phyloP scores from a whole-genome alignment of 1,284 basidiomycete species.

The Tetrapyrgos nigripes region DNA sequence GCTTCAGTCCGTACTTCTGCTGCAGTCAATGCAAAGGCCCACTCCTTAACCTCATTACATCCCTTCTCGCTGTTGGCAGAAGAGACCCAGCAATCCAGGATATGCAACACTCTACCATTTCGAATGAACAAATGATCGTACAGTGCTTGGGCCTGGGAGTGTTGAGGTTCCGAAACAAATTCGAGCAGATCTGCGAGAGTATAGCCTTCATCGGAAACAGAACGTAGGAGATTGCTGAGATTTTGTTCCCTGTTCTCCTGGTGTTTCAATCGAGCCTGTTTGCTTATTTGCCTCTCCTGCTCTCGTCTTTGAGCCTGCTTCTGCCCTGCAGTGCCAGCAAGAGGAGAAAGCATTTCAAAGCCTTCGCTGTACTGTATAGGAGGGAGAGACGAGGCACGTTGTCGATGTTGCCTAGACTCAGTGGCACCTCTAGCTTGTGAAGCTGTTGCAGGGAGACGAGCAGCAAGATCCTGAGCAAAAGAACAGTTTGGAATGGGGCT shows the following conservation, averaged over 20 bases:
- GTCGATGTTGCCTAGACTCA: too few relatives aligned
- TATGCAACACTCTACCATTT: slow-evolving; percentile 11
- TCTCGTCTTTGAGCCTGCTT: too few relatives aligned
- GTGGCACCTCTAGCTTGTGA: too few relatives aligned
- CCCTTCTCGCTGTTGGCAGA: slow-evolving; percentile 4
- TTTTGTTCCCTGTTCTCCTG: not conserved
- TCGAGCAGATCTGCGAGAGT: slow-evolving; percentile 23
- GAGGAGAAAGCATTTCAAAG: not conserved
- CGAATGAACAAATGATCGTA: slow-evolving; percentile 23
- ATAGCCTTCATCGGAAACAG: not conserved
- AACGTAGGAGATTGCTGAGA: not conserved
- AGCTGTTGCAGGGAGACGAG: too few relatives aligned
- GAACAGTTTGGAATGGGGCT: too few relatives aligned
- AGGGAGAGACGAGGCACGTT: not conserved
- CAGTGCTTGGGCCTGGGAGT: slow-evolving; percentile 15
- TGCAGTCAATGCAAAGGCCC: slow-evolving; percentile 18
- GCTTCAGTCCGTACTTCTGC: slow-evolving; percentile 5
- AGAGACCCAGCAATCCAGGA: slow-evolving; percentile 25
- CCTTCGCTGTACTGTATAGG: slow-evolving; percentile 5
- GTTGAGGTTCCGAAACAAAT: slow-evolving; percentile 29
- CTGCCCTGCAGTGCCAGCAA: not conserved
- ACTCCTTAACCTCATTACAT: slow-evolving; percentile 9
- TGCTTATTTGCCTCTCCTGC: not conserved
- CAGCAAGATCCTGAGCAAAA: too few relatives aligned
- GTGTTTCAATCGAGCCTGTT: not conserved